A percentile compares a stretch with the other conserved stretches of the same genome.
phyloP scores from a whole-genome alignment of 2,329 filamentous ascomycete species.

The Hyphodiscus sp. region DNA sequence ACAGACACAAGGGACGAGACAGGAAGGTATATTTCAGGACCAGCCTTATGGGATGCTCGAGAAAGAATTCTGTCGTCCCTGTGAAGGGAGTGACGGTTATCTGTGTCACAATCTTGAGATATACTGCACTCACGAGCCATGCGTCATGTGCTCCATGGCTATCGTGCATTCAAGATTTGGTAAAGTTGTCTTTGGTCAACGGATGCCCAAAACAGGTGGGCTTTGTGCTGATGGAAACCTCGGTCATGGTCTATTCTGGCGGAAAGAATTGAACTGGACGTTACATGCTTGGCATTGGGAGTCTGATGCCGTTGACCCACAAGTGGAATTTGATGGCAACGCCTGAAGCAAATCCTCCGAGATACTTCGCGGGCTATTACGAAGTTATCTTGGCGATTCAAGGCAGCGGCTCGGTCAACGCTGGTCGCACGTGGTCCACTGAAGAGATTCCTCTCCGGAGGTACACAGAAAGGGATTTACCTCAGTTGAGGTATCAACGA shows the following conservation, averaged over 20 bases:
- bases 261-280: conserved; percentile 79
- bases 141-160: conserved; percentile 95
- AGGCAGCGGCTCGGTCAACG: too few species aligned
- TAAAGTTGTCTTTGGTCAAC: conserved; percentile 70
- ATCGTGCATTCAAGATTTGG: conserved; percentile 91
- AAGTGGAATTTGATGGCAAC: not conserved
- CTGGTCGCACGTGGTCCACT: too few species aligned
- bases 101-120: conserved; percentile 90
- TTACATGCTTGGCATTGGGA: conserved; percentile 64
- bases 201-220: conserved; percentile 76
- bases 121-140: conserved; percentile 93
- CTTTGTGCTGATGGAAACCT: conserved; percentile 68
- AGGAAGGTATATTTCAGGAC: conserved; percentile 57
- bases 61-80: conserved; percentile 49
- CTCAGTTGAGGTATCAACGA: too few species aligned
- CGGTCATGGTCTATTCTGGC: conserved; percentile 64
- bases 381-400: not conserved
- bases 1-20: conserved; percentile 1
- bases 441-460: too few species aligned
- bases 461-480: too few species aligned
- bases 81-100: conserved; percentile 68
- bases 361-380: not conserved
- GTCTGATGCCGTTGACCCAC: not conserved
- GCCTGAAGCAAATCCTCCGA: not conserved
- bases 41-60: conserved; percentile 63